phyloP scores from a whole-genome alignment of 1,284 basidiomycete genomes.

The Rhizoctonia solani region DNA sequence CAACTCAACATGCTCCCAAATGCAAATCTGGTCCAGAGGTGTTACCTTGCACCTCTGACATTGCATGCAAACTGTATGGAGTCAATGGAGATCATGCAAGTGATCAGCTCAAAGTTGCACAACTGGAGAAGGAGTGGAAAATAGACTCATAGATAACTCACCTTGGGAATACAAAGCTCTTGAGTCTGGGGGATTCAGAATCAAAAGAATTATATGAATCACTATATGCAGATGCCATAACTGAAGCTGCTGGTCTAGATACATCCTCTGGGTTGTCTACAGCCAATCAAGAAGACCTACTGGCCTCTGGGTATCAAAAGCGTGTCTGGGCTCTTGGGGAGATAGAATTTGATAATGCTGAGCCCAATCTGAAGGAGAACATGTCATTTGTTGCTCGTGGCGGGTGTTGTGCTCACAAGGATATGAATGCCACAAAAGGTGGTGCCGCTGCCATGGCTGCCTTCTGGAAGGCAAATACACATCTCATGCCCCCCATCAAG shows the following conservation, averaged over 20 bases:
- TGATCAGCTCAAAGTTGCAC: slow-evolving; percentile 19
- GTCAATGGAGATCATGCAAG: slow-evolving; percentile 23
- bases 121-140: slow-evolving; percentile 19
- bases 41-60: neutral
- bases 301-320: slow-evolving; percentile 3
- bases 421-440: slow-evolving; percentile 43
- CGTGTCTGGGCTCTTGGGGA: neutral
- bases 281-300: neutral
- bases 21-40: slow-evolving; percentile 1
- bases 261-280: neutral
- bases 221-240: neutral
- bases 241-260: slow-evolving; percentile 1
- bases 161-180: neutral
- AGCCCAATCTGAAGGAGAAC: neutral
- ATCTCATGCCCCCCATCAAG: slow-evolving; percentile 38
- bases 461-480: slow-evolving; percentile 17
- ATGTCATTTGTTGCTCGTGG: neutral
- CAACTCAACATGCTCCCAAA: slow-evolving; percentile 2
- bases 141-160: slow-evolving; percentile 14
- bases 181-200: slow-evolving; percentile 6
- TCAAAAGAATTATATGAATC: neutral
- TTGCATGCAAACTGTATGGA: slow-evolving; percentile 13
- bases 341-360: neutral
- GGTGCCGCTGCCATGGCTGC: slow-evolving; percentile 37
- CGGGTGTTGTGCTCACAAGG: slow-evolving; percentile 39